phyloP scores from a whole-genome alignment of 805 yeast genomes.

The Jamesozyma jinghongensis region DNA sequence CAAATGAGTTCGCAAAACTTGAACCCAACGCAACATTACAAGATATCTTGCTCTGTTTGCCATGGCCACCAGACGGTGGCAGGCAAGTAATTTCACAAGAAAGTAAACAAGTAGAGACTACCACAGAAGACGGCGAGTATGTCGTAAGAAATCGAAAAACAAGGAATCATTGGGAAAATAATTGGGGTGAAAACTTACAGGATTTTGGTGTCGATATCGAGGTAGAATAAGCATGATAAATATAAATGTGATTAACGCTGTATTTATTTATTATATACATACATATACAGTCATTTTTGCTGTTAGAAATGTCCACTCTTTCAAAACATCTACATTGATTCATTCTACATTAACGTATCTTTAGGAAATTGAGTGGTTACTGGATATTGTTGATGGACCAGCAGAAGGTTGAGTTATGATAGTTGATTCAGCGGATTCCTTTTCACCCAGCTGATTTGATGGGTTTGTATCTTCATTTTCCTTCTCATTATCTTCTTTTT shows the following conservation, averaged over 20 bases:
- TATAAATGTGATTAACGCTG: not conserved
- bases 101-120: constrained; percentile 10
- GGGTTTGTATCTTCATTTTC: no score
- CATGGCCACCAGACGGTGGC: constrained; percentile 93
- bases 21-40: constrained; percentile 23
- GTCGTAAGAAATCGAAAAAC: constrained; percentile 22
- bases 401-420: no score
- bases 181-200: constrained; percentile 70
- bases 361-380: no score
- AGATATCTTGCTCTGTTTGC: constrained; percentile 54
- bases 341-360: no score
- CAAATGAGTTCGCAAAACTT: constrained; percentile 41
- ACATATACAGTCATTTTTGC: not conserved
- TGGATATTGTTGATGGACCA: no score
- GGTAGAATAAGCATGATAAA: constrained; percentile 35
- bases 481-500: no score
- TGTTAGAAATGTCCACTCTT: no score
- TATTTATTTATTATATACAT: not conserved
- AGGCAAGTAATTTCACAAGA: constrained; percentile 15
- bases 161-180: constrained; percentile 53
- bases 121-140: constrained; percentile 24
- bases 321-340: no score
- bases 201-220: constrained; percentile 86
- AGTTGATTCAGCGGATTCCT: no score
- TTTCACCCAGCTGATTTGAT: no score